Evolutionary conservation across 2,329 filamentous ascomycete genomes (phyloP).

Genomic region (Lachnellula arida): DNA sequence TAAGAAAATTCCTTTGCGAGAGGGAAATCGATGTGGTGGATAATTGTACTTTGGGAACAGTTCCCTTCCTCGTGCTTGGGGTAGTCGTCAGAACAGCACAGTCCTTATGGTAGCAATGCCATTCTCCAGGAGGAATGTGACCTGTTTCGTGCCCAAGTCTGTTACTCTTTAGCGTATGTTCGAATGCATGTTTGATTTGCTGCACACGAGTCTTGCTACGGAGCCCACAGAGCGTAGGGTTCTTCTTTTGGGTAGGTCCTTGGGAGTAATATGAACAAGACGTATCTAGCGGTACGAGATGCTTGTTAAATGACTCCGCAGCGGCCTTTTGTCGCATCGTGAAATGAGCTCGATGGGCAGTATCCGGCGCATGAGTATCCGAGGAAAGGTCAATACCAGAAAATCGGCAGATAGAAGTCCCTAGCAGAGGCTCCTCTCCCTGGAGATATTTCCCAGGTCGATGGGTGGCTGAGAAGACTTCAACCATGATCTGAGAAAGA

Average conservation of each 20-base stretch:
- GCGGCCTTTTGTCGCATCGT: not conserved
- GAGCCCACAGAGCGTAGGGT: conserved; percentile 4
- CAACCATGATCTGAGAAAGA: not conserved
- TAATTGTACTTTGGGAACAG: not conserved
- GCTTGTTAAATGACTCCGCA: not conserved
- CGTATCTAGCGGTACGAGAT: conserved; percentile 2
- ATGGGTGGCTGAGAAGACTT: conserved; percentile 4
- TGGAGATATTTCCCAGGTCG: conserved; percentile 3
- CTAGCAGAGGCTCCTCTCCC: not conserved
- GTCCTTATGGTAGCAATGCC: not conserved
- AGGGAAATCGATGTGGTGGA: not conserved
- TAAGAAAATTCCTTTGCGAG: not conserved
- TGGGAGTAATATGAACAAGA: conserved; percentile 2
- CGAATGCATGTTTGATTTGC: not conserved
- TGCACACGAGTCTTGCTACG: conserved; percentile 1
- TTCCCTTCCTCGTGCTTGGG: not conserved
- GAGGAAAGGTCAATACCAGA: conserved; percentile 4
- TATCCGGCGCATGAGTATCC: not conserved
- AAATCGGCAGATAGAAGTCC: conserved; percentile 4
- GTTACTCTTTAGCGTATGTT: conserved; percentile 1
- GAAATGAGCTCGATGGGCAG: conserved; percentile 2
- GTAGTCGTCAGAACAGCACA: not conserved
- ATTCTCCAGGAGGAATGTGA: conserved; percentile 1
- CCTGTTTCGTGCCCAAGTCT: not conserved
- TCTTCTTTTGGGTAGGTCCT: conserved; percentile 2